A percentile compares a stretch with the other conserved stretches of the same genome.
These are phyloP conservation scores for Gomphus bonarii DNA, from an alignment of 1,284 basidiomycete genomes.

Conservation along the genomic window DNA sequence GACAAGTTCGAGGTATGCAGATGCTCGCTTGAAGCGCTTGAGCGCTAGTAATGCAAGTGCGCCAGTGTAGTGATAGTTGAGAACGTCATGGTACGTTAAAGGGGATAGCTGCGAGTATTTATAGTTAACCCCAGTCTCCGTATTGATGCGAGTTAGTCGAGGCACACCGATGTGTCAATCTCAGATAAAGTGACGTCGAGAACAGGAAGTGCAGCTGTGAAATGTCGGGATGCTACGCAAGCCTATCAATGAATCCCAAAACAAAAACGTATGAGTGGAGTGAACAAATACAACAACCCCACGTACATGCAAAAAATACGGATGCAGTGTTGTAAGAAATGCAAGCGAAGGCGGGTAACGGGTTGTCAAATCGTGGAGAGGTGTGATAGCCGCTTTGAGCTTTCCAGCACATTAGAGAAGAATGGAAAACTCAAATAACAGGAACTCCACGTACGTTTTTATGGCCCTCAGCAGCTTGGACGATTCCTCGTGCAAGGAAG, in stretches of 20 bases:
- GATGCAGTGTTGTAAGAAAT: conserved; percentile 60
- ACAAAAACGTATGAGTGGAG: background rate
- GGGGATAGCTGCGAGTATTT: conserved; percentile 14
- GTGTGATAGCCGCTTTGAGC: conserved; percentile 41
- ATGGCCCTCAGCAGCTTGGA: conserved; percentile 23
- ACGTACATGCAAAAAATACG: conserved; percentile 38
- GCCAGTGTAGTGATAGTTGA: conserved; percentile 69
- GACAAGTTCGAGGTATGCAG: conserved; percentile 69
- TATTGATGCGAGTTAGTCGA: conserved; percentile 22
- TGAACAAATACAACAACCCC: background rate
- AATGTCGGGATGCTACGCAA: conserved; percentile 40
- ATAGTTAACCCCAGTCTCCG: background rate
- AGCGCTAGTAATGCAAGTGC: conserved; percentile 53
- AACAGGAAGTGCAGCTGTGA: conserved; percentile 43
- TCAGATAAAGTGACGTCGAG: conserved; percentile 47
- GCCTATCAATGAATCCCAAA: conserved; percentile 16
- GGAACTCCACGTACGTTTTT: conserved; percentile 29
- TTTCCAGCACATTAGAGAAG: conserved; percentile 26
- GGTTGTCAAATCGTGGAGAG: conserved; percentile 46
- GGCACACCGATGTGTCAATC: conserved; percentile 37
- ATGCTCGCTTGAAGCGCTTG: conserved; percentile 52
- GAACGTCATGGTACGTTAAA: conserved; percentile 61
- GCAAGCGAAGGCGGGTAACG: conserved; percentile 47
- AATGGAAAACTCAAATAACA: conserved; percentile 10
- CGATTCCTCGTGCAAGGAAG: conserved; percentile 38